Conservation (phyloP, 495 filamentous ascomycete species). For the Penicillium paxilli region DNA sequence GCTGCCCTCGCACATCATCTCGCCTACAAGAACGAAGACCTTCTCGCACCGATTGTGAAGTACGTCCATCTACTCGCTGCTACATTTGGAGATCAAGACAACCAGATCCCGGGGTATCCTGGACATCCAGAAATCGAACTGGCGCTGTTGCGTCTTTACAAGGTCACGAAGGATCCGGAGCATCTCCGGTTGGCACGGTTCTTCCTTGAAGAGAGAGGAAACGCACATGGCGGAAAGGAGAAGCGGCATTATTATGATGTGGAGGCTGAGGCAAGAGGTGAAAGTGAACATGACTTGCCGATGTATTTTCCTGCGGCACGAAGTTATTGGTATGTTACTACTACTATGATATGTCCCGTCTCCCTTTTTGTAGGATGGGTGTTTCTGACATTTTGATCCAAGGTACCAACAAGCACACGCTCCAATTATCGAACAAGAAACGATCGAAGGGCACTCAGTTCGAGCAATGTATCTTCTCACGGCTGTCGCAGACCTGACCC, state of each 20-base stretch:
- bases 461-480: slow-evolving; percentile 56
- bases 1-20: slow-evolving; percentile 54
- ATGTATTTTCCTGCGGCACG: slow-evolving; percentile 39
- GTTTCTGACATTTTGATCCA: not conserved
- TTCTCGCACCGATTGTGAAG: slow-evolving; percentile 52
- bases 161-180: slow-evolving; percentile 41
- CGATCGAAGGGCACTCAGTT: slow-evolving; percentile 60
- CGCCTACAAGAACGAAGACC: slow-evolving; percentile 48
- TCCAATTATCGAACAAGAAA: slow-evolving; percentile 54
- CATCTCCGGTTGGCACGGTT: slow-evolving; percentile 52
- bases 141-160: slow-evolving; percentile 54
- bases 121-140: slow-evolving; percentile 63
- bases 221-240: slow-evolving; percentile 43
- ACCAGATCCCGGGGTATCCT: slow-evolving; percentile 58
- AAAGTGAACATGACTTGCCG: slow-evolving; percentile 44
- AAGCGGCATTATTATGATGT: slow-evolving; percentile 52
- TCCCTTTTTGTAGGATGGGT: too few species aligned
- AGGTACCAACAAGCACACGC: slow-evolving; percentile 50
- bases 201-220: slow-evolving; percentile 60
- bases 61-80: slow-evolving; percentile 53
- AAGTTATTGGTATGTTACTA: slow-evolving; percentile 41
- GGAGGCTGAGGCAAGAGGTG: slow-evolving; percentile 50
- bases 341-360: too few species aligned
- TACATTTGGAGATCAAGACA: slow-evolving; percentile 47
- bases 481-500: slow-evolving; percentile 37